Evolutionary conservation across 164 flowering plant genomes (phyloP).

Genomic region (Vitis cinerea): DNA sequence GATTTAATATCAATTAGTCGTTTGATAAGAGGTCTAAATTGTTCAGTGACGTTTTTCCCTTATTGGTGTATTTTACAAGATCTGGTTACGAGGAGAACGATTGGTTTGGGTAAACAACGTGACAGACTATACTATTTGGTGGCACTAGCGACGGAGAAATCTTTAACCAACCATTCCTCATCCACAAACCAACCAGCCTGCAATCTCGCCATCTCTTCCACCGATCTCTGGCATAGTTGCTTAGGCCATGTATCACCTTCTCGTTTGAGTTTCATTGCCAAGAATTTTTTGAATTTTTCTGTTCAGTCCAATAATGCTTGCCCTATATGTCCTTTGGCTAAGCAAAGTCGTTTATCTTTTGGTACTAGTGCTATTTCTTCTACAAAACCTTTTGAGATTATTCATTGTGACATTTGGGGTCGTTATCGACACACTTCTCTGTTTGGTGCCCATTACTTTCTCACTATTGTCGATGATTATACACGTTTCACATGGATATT

Average conservation of each 20-base stretch:
- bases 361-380: not conserved
- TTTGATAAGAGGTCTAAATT: too few species aligned
- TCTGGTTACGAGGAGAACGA: too few species aligned
- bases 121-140: not conserved
- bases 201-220: slow-evolving; percentile 4
- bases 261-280: not conserved
- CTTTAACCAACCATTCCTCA: not conserved
- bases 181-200: not conserved
- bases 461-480: slow-evolving; percentile 2
- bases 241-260: slow-evolving; percentile 1
- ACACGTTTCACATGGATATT: slow-evolving; percentile 2
- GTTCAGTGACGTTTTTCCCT: too few species aligned
- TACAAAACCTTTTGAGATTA: not conserved
- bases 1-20: too few species aligned
- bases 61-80: too few species aligned
- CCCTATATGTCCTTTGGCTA: slow-evolving; percentile 1
- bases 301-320: not conserved
- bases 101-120: not conserved
- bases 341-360: too few species aligned
- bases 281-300: not conserved
- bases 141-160: not conserved
- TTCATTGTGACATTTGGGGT: not conserved
- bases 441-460: too few species aligned
- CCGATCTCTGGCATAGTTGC: slow-evolving; percentile 2
- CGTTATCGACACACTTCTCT: too few species aligned